Conservation (phyloP, 2,329 filamentous ascomycete species). For the Cryphonectria japonica region DNA sequence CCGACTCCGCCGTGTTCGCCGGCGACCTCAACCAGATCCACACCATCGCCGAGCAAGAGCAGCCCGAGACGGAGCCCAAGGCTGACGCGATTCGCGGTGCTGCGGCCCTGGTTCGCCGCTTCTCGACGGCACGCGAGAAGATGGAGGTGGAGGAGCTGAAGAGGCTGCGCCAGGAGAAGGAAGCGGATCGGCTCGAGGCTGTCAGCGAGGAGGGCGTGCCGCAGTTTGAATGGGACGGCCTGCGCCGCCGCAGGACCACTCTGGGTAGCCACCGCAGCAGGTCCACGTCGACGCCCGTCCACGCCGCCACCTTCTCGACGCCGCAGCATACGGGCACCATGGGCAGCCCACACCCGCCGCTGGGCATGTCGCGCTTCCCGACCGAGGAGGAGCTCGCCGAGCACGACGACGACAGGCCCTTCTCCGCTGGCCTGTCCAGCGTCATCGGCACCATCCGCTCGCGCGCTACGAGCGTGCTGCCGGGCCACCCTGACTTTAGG, state of each 20-base stretch:
- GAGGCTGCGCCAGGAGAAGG: conserved; percentile 78
- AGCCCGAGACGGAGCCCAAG: conserved; percentile 94
- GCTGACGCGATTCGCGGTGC: conserved; percentile 93
- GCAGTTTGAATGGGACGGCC: conserved; percentile 84
- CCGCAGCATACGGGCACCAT: conserved; percentile 31
- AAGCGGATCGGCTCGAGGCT: conserved; percentile 70
- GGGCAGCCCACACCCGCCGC: conserved; percentile 65
- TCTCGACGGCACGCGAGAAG: conserved; percentile 75
- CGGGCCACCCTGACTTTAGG: conserved; percentile 46
- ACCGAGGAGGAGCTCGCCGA: conserved; percentile 65
- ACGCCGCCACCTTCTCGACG: conserved; percentile 36
- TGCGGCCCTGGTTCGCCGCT: conserved; percentile 81
- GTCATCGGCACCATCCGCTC: conserved; percentile 61
- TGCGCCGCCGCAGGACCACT: conserved; percentile 69
- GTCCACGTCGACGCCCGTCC: conserved; percentile 40
- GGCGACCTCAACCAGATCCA: conserved; percentile 94
- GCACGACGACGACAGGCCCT: conserved; percentile 54
- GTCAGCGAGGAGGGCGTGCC: conserved; percentile 75
- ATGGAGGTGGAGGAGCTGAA: conserved; percentile 81
- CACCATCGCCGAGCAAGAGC: conserved; percentile 91
- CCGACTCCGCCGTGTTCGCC: conserved; percentile 87
- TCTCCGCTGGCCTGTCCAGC: conserved; percentile 54
- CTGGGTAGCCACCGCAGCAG: conserved; percentile 44
- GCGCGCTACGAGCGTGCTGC: conserved; percentile 47
- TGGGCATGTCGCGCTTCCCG: conserved; percentile 88